A percentile compares a stretch with the other conserved stretches of the same genome.
phyloP scores from a whole-genome alignment of 768 basidiomycete genomes.

The Porphyrellus cyaneotinctus region DNA sequence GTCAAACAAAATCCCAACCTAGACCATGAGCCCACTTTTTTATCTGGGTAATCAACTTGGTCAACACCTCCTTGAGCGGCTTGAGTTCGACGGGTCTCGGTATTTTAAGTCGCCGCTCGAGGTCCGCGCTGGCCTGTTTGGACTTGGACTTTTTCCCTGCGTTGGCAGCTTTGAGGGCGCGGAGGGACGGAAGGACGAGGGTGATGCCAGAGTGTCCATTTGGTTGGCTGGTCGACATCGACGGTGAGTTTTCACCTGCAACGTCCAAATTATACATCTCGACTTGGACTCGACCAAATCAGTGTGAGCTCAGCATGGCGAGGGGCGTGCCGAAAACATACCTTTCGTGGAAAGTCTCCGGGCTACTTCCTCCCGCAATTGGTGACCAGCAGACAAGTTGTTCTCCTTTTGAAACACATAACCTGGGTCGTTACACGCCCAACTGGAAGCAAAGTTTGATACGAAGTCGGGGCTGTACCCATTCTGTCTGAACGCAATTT shows the following conservation, averaged over 20 bases:
- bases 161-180: conserved; percentile 55
- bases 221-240: conserved; percentile 24
- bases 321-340: conserved; percentile 7
- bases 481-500: no score
- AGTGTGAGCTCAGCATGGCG: conserved; percentile 2
- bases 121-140: conserved; percentile 25
- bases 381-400: no score
- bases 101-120: conserved; percentile 30
- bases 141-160: conserved; percentile 44
- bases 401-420: no score
- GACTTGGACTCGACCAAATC: conserved; percentile 12
- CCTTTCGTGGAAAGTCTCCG: conserved; percentile 4
- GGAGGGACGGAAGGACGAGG: conserved; percentile 66
- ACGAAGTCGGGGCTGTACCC: no score
- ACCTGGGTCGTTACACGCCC: no score
- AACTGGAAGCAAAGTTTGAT: no score
- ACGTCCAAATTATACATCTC: conserved; percentile 32
- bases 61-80: conserved; percentile 71
- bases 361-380: no score
- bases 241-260: conserved; percentile 30
- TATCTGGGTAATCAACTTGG: conserved; percentile 64
- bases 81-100: conserved; percentile 69
- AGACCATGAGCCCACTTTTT: conserved; percentile 57
- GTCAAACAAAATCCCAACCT: no score
- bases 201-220: conserved; percentile 50